A percentile compares a stretch with the other conserved stretches of the same genome.
phyloP scores from a whole-genome alignment of 257 asterid species.

The Nyctanthes arbortristis region DNA sequence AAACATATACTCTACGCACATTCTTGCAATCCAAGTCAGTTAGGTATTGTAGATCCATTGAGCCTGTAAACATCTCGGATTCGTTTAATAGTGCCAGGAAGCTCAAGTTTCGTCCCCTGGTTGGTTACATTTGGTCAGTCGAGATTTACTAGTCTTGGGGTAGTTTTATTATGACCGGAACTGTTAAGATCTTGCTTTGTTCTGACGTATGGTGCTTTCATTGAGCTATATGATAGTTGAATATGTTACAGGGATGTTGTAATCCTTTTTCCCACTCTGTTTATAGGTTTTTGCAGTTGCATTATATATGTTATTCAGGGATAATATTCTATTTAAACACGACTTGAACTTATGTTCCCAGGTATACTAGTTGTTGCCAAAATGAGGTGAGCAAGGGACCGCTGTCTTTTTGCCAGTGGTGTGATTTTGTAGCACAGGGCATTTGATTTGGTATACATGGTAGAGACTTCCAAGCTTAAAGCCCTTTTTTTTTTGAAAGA shows the following conservation, averaged over 20 bases:
- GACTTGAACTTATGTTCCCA: slow-evolving; percentile 26
- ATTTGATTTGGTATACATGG: slow-evolving; percentile 37
- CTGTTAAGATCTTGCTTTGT: too few relatives aligned
- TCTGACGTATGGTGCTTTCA: too few relatives aligned
- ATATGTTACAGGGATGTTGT: not conserved
- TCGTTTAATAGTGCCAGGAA: not conserved
- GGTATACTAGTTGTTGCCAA: slow-evolving; percentile 34
- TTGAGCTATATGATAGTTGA: not conserved
- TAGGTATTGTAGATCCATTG: not conserved
- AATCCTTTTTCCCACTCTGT: not conserved
- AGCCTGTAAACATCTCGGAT: not conserved
- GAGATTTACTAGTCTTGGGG: not conserved
- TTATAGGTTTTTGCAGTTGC: not conserved
- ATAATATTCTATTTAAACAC: not conserved
- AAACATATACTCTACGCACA: too few relatives aligned
- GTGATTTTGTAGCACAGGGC: slow-evolving; percentile 50
- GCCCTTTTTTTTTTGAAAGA: slow-evolving; percentile 39
- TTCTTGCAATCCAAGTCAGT: too few relatives aligned
- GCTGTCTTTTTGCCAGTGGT: slow-evolving; percentile 52
- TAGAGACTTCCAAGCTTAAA: slow-evolving; percentile 31
- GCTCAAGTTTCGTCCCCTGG: not conserved
- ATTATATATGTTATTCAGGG: not conserved
- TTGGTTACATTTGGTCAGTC: not conserved
- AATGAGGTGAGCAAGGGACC: slow-evolving; percentile 43
- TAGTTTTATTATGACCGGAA: too few relatives aligned